Conservation (phyloP, 1,284 basidiomycete genomes). For the Cryptococcus sp. region DNA sequence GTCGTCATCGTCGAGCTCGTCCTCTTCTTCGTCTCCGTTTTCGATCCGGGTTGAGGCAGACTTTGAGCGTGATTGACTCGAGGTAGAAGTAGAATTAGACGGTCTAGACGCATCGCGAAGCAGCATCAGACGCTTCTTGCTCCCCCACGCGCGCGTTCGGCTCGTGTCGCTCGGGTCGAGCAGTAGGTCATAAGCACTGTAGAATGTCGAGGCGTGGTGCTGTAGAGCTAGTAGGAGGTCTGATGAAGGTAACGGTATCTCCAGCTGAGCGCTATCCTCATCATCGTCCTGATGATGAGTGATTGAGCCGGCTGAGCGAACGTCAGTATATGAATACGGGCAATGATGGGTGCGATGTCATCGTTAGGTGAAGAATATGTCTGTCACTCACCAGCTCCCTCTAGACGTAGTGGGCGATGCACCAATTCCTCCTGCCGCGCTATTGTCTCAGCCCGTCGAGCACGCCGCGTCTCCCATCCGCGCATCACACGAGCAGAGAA, state of each 20-base stretch:
- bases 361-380: too few species aligned
- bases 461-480: slow-evolving; percentile 17
- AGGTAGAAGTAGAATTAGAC: not conserved
- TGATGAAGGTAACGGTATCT: slow-evolving; percentile 9
- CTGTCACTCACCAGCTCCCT: too few species aligned
- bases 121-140: slow-evolving; percentile 20
- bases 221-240: slow-evolving; percentile 30
- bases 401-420: not conserved
- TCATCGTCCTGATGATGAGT: too few species aligned
- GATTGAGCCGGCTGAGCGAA: too few species aligned
- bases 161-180: slow-evolving; percentile 8
- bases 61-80: not conserved
- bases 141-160: slow-evolving; percentile 13
- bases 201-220: slow-evolving; percentile 25
- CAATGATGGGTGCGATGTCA: too few species aligned
- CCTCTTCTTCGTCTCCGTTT: not conserved
- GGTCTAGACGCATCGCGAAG: slow-evolving; percentile 5
- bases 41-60: not conserved
- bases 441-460: not conserved
- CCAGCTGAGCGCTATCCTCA: too few species aligned
- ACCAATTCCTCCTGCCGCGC: slow-evolving; percentile 2
- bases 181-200: slow-evolving; percentile 15
- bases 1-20: slow-evolving; percentile 7
- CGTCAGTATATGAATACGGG: too few species aligned
- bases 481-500: slow-evolving; percentile 12